Evolutionary conservation across 495 filamentous ascomycete species (phyloP).

Genomic region (Astrothelium macrocarpum): DNA sequence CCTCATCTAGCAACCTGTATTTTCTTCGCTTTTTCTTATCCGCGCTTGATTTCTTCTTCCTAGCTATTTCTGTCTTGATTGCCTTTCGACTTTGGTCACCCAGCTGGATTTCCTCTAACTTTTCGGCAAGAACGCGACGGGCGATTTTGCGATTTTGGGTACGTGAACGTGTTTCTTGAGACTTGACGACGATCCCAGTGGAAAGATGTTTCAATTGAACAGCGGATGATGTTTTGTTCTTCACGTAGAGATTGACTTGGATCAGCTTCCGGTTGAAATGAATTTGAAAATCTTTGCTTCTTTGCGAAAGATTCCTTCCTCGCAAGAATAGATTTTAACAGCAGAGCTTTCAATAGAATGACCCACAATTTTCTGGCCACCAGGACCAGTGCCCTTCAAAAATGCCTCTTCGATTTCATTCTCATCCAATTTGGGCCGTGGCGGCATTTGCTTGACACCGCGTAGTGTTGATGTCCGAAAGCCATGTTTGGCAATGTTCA

Average conservation of each 20-base stretch:
- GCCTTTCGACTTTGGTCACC: conserved; percentile 49
- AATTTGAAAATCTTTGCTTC: not conserved
- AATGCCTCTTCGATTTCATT: conserved; percentile 72
- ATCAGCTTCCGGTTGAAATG: not conserved
- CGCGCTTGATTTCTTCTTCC: conserved; percentile 56
- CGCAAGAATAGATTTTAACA: not conserved
- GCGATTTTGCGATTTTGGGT: conserved; percentile 85
- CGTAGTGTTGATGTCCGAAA: not conserved
- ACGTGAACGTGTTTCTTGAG: conserved; percentile 78
- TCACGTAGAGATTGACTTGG: not conserved
- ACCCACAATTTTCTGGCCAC: conserved; percentile 76
- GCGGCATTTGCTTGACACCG: conserved; percentile 53
- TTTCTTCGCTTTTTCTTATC: conserved; percentile 58
- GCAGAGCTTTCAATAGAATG: no score
- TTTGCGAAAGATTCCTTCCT: not conserved
- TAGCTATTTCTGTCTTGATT: conserved; percentile 44
- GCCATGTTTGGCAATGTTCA: not conserved
- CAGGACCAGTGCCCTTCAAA: conserved; percentile 85
- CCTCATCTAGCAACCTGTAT: conserved; percentile 45
- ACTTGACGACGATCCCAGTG: conserved; percentile 84
- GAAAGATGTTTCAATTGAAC: conserved; percentile 88
- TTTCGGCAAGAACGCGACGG: conserved; percentile 63
- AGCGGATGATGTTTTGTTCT: conserved; percentile 90
- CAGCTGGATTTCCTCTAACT: conserved; percentile 58
- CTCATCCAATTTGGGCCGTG: conserved; percentile 64